Evolutionary conservation across 768 basidiomycete genomes (phyloP).

Genomic region (Xanthoconium stramineum): DNA sequence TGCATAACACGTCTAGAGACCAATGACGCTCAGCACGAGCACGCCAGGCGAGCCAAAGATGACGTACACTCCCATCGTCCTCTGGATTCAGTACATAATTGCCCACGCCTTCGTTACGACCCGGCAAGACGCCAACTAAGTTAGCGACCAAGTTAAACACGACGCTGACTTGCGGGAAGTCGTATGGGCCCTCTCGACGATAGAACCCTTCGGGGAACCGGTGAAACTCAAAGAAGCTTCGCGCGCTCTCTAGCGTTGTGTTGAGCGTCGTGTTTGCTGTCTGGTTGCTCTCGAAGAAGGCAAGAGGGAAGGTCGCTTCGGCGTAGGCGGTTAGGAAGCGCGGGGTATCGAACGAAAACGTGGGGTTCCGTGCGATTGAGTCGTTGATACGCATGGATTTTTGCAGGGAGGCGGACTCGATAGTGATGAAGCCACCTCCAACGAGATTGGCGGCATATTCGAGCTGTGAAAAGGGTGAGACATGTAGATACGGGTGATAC

Average conservation of each 20-base stretch:
- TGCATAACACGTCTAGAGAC: constrained; percentile 14
- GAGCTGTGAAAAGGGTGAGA: constrained; percentile 9
- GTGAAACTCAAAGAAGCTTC: constrained; percentile 19
- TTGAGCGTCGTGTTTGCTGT: constrained; percentile 17
- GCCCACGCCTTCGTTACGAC: constrained; percentile 15
- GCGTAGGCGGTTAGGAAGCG: constrained; percentile 21
- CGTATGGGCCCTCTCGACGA: constrained; percentile 19
- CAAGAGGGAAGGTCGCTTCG: constrained; percentile 24
- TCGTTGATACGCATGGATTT: constrained; percentile 24
- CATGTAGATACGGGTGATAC: neutral
- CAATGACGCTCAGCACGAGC: neutral
- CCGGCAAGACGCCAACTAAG: constrained; percentile 9
- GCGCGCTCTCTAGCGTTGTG: constrained; percentile 13
- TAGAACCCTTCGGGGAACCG: constrained; percentile 18
- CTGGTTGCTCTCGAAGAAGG: constrained; percentile 25
- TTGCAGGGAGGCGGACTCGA: constrained; percentile 22
- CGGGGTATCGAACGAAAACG: constrained; percentile 20
- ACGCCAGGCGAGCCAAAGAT: neutral
- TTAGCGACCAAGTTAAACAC: neutral
- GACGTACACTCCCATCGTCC: constrained; percentile 7
- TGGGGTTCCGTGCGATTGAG: constrained; percentile 25
- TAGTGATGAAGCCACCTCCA: constrained; percentile 17
- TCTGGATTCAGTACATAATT: constrained; percentile 13
- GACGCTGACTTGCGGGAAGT: neutral
- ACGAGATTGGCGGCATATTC: constrained; percentile 16